Conservation (phyloP, 768 basidiomycete species). For the Heimioporus sp. region DNA sequence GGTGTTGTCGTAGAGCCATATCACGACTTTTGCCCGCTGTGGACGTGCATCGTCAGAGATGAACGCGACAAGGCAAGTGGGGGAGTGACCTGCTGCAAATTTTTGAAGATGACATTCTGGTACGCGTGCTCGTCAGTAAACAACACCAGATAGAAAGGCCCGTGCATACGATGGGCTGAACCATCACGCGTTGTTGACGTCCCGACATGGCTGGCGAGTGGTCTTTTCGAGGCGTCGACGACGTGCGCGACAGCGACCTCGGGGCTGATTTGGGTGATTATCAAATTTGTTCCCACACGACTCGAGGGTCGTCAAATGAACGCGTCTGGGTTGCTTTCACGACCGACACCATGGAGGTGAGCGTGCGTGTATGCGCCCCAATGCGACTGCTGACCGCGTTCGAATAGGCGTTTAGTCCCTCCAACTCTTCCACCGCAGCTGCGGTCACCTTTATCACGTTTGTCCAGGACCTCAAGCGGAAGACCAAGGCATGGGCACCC, state of each 20-base stretch:
- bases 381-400: conserved; percentile 7
- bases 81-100: conserved; percentile 72
- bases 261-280: conserved; percentile 12
- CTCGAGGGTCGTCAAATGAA: conserved; percentile 5
- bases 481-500: conserved; percentile 94
- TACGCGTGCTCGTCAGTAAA: conserved; percentile 1
- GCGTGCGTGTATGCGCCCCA: not conserved
- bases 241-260: conserved; percentile 4
- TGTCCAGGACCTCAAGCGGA: conserved; percentile 97
- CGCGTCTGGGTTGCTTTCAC: conserved; percentile 20
- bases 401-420: conserved; percentile 61
- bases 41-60: conserved; percentile 9
- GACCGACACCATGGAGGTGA: conserved; percentile 29
- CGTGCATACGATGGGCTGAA: conserved; percentile 92
- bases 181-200: conserved; percentile 96
- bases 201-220: conserved; percentile 68
- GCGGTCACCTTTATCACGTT: conserved; percentile 99
- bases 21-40: conserved; percentile 79
- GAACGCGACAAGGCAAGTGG: conserved; percentile 3
- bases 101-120: conserved; percentile 98
- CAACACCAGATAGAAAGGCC: not conserved
- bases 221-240: conserved; percentile 6
- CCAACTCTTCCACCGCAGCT: conserved; percentile 92
- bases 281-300: conserved; percentile 21
- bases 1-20: conserved; percentile 97